These are phyloP conservation scores for Saturnispora gosingensis DNA, from an alignment of 805 yeast species.

Conservation along the genomic window DNA sequence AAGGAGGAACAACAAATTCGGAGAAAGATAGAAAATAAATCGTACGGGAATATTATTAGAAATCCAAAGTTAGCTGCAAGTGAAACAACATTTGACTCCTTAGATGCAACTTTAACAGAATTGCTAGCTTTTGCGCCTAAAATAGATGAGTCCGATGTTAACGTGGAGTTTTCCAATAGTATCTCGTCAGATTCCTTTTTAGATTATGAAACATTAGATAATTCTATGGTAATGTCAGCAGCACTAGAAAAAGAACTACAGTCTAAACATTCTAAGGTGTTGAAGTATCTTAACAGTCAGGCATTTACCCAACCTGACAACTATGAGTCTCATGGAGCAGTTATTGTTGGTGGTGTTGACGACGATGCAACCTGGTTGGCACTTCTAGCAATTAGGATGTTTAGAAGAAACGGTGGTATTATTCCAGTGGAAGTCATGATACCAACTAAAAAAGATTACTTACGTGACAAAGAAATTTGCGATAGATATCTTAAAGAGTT, in stretches of 20 bases:
- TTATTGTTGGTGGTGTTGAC: constrained; percentile 50
- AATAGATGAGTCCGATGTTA: neutral
- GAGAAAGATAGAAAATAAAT: neutral
- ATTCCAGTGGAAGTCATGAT: constrained; percentile 40
- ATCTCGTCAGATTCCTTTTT: neutral
- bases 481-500: constrained; percentile 33
- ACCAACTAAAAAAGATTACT: constrained; percentile 32
- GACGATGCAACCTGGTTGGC: constrained; percentile 54
- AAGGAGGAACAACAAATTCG: neutral
- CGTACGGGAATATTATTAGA: constrained; percentile 3
- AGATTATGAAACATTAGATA: neutral
- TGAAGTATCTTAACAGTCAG: neutral
- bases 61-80: neutral
- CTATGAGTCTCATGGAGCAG: constrained; percentile 39
- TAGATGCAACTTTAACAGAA: neutral
- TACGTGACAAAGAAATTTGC: constrained; percentile 38
- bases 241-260: constrained; percentile 6
- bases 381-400: constrained; percentile 41
- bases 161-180: neutral
- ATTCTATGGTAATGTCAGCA: constrained; percentile 4
- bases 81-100: neutral
- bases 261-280: constrained; percentile 3
- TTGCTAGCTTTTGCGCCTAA: constrained; percentile 1
- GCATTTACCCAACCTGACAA: neutral
- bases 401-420: constrained; percentile 38